Base-by-base conservation (phyloP, 2,329 filamentous ascomycete species). In the Botrytis cinerea region DNA sequence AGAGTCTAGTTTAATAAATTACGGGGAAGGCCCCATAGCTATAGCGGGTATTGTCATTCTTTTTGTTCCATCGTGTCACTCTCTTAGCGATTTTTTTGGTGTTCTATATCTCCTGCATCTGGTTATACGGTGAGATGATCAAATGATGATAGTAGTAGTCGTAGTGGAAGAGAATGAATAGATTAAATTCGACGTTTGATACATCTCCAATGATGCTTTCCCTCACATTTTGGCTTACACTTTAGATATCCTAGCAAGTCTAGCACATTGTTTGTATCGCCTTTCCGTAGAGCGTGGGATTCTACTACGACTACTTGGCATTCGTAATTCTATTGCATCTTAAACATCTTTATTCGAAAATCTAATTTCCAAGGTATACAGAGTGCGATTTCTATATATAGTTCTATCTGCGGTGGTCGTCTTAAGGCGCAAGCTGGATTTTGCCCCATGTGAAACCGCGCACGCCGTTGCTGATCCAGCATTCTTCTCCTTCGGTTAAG, bases 401-500 rank as follows among this genome's bases (percentile, higher is more conserved):
- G 14, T 14, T 45, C 43, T 45, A 45, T 45, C 1, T 45, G 38
- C n/a, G 25, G 14, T 9, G n/a, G 12, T 63, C n/a, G 38, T 38
- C 38, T 38, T 28, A 46, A 22, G 40, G 54, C 14, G 45, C 48
- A 48, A 80, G 62, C 63, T 78, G 77, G 8, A 81, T 62, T 70
- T 75, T 83, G 0, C 87, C 88, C 73, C 81, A 84, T 20, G 90
- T 85, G 77, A 97, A 97, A 0, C 95, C 95, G 76, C 92, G 88
- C 1, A 95, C 92, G 0, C 93, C 94, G 81, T 95, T 98, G 81
- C 94, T 97, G 71, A 98, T 83, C 92, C 94, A 97, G 75, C 95
- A 92, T 71, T 91, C 86, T 81, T 98, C 95, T 1, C 91, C 93
- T 76, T 93, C 86, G 5, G 85, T 80, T 20, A 97, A 81, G 10